These are phyloP conservation scores for Nannochloropsis gaditana DNA, from an alignment of 108 stramenopile species.

Conservation along the genomic window DNA sequence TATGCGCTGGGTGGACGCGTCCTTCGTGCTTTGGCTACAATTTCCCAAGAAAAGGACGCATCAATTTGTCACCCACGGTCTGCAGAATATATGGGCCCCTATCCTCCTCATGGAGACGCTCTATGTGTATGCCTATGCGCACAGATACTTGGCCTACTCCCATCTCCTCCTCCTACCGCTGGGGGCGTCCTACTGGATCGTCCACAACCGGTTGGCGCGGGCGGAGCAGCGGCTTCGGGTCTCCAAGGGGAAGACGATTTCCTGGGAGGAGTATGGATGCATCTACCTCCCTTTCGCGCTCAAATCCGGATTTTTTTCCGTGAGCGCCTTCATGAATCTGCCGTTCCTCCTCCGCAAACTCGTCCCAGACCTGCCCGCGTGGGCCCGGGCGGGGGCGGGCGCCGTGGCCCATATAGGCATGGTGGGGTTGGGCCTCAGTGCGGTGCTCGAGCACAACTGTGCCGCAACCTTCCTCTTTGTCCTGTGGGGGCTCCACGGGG, in stretches of 20 bases:
- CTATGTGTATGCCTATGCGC: not conserved
- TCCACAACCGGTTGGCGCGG: not conserved
- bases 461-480: not conserved
- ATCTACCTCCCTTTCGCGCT: not conserved
- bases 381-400: not conserved
- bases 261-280: not conserved
- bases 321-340: not conserved
- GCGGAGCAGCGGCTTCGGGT: not conserved
- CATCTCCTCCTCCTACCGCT: not conserved
- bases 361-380: not conserved
- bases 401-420: not conserved
- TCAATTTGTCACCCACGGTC: not conserved
- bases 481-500: not conserved
- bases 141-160: not conserved
- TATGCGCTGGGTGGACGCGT: not conserved
- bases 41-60: not conserved
- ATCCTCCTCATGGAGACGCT: not conserved
- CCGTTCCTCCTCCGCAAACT: not conserved
- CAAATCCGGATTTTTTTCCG: not conserved
- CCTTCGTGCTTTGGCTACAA: not conserved
- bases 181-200: not conserved
- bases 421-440: not conserved
- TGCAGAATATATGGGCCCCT: not conserved
- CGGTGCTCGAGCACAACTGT: not conserved
- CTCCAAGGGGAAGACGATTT: not conserved